phyloP scores from a whole-genome alignment of 768 basidiomycete species.

The Xerocomellus dryophilus region DNA sequence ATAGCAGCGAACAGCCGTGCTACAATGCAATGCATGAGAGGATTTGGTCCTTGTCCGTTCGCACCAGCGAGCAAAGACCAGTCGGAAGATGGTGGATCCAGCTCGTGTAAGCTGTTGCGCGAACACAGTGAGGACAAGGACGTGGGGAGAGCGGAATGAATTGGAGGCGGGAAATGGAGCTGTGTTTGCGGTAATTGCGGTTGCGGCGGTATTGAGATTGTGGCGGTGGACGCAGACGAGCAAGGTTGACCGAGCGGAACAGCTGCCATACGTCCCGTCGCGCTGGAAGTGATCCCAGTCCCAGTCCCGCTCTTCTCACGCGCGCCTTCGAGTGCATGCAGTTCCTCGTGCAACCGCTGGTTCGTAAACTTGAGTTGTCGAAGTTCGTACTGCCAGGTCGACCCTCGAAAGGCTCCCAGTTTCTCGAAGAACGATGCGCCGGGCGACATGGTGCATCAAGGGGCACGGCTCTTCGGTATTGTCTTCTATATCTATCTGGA shows the following conservation, averaged over 20 bases:
- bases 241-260: not conserved
- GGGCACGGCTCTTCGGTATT: not conserved
- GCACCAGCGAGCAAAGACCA: conserved; percentile 31
- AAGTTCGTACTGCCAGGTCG: conserved; percentile 93
- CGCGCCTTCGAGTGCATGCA: conserved; percentile 38
- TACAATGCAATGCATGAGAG: no score
- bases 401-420: conserved; percentile 60
- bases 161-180: conserved; percentile 2
- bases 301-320: not conserved
- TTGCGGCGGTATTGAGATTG: not conserved
- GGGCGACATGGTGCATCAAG: conserved; percentile 12
- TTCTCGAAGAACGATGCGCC: conserved; percentile 64
- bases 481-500: not conserved
- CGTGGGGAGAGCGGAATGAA: conserved; percentile 4
- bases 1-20: no score
- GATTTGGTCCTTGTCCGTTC: conserved; percentile 19
- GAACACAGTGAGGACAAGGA: conserved; percentile 1
- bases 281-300: not conserved
- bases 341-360: conserved; percentile 58
- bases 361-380: conserved; percentile 79
- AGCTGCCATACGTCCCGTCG: not conserved
- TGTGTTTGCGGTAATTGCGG: conserved; percentile 6
- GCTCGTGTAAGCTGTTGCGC: conserved; percentile 16
- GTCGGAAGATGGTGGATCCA: conserved; percentile 19
- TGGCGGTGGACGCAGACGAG: not conserved